These are phyloP conservation scores for Teratosphaeria viscida DNA, from an alignment of 2,329 filamentous ascomycete species.

Conservation along the genomic window DNA sequence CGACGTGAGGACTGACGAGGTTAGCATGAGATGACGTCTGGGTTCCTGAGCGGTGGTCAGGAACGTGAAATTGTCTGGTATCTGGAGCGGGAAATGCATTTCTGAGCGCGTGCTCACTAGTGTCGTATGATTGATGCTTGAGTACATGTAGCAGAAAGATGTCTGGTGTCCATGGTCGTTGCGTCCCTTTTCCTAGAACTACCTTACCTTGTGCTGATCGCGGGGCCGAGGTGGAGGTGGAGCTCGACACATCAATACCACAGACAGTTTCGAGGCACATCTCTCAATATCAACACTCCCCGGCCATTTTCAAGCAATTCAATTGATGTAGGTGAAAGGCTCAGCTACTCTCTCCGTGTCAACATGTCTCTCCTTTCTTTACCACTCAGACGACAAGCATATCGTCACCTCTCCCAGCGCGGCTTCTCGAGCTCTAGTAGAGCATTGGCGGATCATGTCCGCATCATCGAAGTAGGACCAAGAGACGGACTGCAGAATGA, in stretches of 20 bases:
- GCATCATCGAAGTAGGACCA: constrained; percentile 70
- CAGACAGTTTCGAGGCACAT: not conserved
- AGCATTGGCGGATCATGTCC: constrained; percentile 33
- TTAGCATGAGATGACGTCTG: too few relatives aligned
- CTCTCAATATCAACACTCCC: not conserved
- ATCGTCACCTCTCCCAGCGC: constrained; percentile 8
- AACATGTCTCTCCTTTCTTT: constrained; percentile 3
- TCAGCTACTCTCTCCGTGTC: not conserved
- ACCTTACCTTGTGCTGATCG: not conserved
- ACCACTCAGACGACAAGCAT: constrained; percentile 1
- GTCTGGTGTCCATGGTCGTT: not conserved
- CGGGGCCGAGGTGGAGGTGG: not conserved
- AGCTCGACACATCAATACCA: not conserved
- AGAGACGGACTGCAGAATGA: constrained; percentile 84
- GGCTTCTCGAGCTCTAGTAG: constrained; percentile 17
- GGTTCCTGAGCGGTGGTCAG: too few relatives aligned
- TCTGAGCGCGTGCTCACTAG: too few relatives aligned
- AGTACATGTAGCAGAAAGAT: not conserved
- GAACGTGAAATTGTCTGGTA: too few relatives aligned
- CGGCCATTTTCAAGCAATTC: not conserved
- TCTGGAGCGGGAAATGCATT: too few relatives aligned
- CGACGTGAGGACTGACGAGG: not conserved
- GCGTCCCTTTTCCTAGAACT: not conserved
- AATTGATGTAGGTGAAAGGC: not conserved
- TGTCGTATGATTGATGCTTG: not conserved